These are phyloP conservation scores for Hanseniaspora taiwanica DNA, from an alignment of 805 yeast genomes.

Conservation along the genomic window DNA sequence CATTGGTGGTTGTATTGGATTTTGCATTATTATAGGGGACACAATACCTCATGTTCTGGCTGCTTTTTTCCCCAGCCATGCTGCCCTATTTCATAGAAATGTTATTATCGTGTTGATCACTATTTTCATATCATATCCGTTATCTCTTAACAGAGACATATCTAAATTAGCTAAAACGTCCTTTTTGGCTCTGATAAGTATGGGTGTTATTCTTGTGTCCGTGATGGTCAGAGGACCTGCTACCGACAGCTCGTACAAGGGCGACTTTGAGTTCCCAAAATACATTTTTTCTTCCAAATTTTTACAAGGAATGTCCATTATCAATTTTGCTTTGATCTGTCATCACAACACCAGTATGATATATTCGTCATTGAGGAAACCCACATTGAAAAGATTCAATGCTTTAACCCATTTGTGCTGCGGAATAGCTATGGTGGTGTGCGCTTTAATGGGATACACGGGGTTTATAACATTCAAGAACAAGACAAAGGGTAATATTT, in stretches of 20 bases:
- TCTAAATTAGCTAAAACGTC: slow-evolving; percentile 78
- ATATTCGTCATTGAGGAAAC: slow-evolving; percentile 66
- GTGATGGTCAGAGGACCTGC: slow-evolving; percentile 66
- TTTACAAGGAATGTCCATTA: slow-evolving; percentile 87
- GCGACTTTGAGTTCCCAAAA: slow-evolving; percentile 38
- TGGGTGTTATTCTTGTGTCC: slow-evolving; percentile 63
- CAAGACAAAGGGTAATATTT: slow-evolving; percentile 71
- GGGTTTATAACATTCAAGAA: slow-evolving; percentile 69
- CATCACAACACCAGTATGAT: slow-evolving; percentile 90
- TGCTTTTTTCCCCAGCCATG: slow-evolving; percentile 40
- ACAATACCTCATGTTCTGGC: slow-evolving; percentile 82
- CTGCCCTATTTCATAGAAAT: slow-evolving; percentile 43
- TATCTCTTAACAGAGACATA: slow-evolving; percentile 68
- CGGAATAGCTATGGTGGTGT: slow-evolving; percentile 63
- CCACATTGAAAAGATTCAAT: slow-evolving; percentile 64
- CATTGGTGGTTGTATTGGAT: slow-evolving; percentile 88
- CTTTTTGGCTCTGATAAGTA: slow-evolving; percentile 73
- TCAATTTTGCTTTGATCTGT: slow-evolving; percentile 89
- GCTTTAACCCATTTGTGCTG: slow-evolving; percentile 76
- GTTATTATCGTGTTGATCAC: slow-evolving; percentile 61
- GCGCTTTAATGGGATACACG: slow-evolving; percentile 63
- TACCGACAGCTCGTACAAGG: slow-evolving; percentile 34
- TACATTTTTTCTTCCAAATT: slow-evolving; percentile 26
- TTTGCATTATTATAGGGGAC: slow-evolving; percentile 89
- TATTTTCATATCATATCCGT: slow-evolving; percentile 63